A percentile compares a stretch with the other conserved stretches of the same genome.
Conservation (phyloP, 2,329 filamentous ascomycete species). For the Hypoxylon sp. region DNA sequence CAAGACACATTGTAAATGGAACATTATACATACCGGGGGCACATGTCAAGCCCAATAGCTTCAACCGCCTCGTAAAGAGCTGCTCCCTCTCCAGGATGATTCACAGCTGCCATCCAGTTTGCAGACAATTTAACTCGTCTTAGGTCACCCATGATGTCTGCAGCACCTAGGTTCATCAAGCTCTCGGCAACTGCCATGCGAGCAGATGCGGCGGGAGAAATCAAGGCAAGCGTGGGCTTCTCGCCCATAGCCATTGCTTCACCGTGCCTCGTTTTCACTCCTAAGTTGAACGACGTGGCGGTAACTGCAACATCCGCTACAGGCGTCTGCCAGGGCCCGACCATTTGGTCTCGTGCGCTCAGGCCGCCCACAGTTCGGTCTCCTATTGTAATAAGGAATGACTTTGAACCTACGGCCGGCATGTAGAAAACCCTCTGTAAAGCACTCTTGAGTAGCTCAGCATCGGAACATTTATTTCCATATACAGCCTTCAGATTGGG, state of each 20-base stretch:
- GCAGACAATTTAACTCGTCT: conserved; percentile 88
- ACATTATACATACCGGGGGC: conserved; percentile 69
- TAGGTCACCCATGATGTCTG: conserved; percentile 75
- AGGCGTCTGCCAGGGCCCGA: conserved; percentile 94
- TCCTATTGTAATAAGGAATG: conserved; percentile 95
- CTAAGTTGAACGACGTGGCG: conserved; percentile 79
- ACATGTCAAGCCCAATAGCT: conserved; percentile 92
- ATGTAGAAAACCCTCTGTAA: conserved; percentile 85
- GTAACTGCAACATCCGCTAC: conserved; percentile 96
- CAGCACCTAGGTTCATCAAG: conserved; percentile 90
- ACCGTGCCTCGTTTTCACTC: conserved; percentile 78
- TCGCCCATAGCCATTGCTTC: conserved; percentile 85
- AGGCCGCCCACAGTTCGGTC: conserved; percentile 93
- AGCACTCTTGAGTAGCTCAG: conserved; percentile 72
- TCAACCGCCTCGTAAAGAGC: conserved; percentile 95
- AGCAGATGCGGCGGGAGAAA: conserved; percentile 90
- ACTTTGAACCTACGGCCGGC: conserved; percentile 95
- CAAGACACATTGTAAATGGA: background rate
- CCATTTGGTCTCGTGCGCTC: conserved; percentile 92
- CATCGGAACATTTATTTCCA: conserved; percentile 83
- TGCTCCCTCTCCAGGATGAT: conserved; percentile 90
- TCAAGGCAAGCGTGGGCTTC: conserved; percentile 77
- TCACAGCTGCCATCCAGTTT: conserved; percentile 98
- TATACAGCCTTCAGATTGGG: conserved; percentile 73
- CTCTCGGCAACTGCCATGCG: conserved; percentile 97